phyloP scores from a whole-genome alignment of 2,329 filamentous ascomycete genomes.

The Colletotrichum aenigma region DNA sequence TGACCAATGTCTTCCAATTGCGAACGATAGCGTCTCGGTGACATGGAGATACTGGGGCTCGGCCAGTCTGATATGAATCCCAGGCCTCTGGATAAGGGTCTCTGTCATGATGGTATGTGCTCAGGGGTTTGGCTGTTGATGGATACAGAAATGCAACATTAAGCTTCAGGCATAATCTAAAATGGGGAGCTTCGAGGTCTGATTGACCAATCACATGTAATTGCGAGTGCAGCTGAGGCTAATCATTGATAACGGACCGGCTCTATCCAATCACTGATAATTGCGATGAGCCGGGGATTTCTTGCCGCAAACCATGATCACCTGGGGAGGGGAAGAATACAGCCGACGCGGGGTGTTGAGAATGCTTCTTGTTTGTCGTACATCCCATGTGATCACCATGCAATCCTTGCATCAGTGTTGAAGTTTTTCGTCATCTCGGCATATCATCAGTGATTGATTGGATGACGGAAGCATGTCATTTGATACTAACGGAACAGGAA shows the following conservation, averaged over 20 bases:
- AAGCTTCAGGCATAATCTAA: background rate
- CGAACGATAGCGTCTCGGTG: background rate
- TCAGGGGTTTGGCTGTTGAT: background rate
- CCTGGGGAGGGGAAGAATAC: background rate
- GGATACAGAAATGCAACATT: background rate
- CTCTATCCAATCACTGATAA: background rate
- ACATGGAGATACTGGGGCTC: background rate
- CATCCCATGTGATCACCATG: background rate
- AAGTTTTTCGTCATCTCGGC: background rate
- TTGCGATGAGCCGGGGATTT: background rate
- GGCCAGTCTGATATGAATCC: background rate
- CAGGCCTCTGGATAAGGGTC: background rate
- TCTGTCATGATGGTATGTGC: background rate
- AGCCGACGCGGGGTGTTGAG: background rate
- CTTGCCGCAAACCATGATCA: background rate
- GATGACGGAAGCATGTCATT: background rate
- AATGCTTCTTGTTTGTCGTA: background rate
- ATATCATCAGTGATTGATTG: background rate
- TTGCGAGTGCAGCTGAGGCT: background rate
- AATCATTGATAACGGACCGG: background rate
- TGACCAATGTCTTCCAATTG: background rate
- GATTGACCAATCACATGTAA: background rate
- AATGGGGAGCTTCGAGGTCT: background rate
- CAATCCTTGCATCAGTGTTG: background rate
- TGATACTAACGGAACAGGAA: background rate